Evolutionary conservation across 768 basidiomycete genomes (phyloP).

Genomic region (Russula sp.): DNA sequence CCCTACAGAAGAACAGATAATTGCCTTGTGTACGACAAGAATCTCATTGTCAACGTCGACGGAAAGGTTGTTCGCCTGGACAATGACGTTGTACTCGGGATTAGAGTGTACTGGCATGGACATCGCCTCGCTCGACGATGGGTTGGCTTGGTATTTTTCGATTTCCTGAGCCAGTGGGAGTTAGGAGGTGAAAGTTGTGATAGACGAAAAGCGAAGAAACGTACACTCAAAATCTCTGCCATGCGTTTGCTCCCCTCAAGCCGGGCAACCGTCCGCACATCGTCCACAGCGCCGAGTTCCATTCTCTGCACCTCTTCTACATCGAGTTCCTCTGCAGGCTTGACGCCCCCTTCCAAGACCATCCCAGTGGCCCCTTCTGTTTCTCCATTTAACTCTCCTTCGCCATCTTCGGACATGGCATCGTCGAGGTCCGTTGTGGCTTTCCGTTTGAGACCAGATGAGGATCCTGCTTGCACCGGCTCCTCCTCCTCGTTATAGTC

Average conservation of each 20-base stretch:
- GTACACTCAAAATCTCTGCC: constrained; percentile 78
- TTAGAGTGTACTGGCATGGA: constrained; percentile 78
- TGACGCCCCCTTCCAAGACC: constrained; percentile 79
- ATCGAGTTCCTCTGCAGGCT: constrained; percentile 94
- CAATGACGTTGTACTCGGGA: constrained; percentile 94
- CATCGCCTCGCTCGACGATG: constrained; percentile 74
- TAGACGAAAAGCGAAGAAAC: constrained; percentile 4
- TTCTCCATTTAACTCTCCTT: constrained; percentile 39
- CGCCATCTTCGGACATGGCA: constrained; percentile 52
- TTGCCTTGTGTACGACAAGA: constrained; percentile 89
- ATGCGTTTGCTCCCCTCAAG: constrained; percentile 84
- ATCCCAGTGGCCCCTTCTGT: constrained; percentile 45
- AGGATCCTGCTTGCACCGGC: constrained; percentile 26
- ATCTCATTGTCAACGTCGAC: constrained; percentile 99
- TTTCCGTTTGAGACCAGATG: constrained; percentile 56
- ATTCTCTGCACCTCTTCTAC: constrained; percentile 91
- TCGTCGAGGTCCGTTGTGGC: constrained; percentile 46
- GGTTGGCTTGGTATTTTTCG: constrained; percentile 74
- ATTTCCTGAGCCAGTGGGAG: constrained; percentile 62
- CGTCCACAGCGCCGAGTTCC: constrained; percentile 80
- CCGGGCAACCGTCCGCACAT: constrained; percentile 85
- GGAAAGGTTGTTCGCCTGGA: constrained; percentile 94
- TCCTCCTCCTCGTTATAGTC: constrained; percentile 42
- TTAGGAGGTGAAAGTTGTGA: neutral
- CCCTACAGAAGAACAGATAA: constrained; percentile 19